Evolutionary conservation across 176 grass and related monocot species (phyloP).

Genomic region (Avena atlantica): DNA sequence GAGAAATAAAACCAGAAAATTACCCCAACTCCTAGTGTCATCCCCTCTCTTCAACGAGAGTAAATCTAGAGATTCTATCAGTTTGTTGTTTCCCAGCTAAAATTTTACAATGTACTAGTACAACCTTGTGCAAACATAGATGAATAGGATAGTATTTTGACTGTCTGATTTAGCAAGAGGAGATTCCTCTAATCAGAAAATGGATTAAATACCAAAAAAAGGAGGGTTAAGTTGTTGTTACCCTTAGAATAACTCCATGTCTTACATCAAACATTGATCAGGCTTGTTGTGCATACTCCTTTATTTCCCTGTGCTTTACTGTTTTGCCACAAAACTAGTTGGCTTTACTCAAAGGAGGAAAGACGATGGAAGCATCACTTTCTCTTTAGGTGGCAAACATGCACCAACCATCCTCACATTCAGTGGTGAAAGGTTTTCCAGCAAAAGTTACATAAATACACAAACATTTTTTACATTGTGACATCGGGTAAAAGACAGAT

Average conservation of each 20-base stretch:
- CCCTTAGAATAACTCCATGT: slow-evolving; percentile 9
- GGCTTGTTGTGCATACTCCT: slow-evolving; percentile 10
- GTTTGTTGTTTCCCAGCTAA: too few relatives aligned
- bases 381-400: slow-evolving; percentile 49
- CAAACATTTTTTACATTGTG: neutral
- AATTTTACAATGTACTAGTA: too few relatives aligned
- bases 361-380: slow-evolving; percentile 42
- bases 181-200: neutral
- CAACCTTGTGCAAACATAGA: neutral
- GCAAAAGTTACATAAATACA: neutral
- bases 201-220: neutral
- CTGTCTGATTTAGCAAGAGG: neutral
- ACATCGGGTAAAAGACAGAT: neutral
- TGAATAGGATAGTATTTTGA: neutral
- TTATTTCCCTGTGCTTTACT: neutral
- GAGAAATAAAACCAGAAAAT: too few relatives aligned
- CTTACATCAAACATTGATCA: slow-evolving; percentile 1
- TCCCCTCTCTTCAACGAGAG: too few relatives aligned
- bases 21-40: too few relatives aligned
- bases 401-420: slow-evolving; percentile 34
- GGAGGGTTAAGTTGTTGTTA: neutral
- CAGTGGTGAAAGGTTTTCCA: neutral
- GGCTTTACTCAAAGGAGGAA: slow-evolving; percentile 55
- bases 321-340: slow-evolving; percentile 19
- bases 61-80: too few relatives aligned